phyloP scores from a whole-genome alignment of 495 filamentous ascomycete genomes.

The Podospora conica region DNA sequence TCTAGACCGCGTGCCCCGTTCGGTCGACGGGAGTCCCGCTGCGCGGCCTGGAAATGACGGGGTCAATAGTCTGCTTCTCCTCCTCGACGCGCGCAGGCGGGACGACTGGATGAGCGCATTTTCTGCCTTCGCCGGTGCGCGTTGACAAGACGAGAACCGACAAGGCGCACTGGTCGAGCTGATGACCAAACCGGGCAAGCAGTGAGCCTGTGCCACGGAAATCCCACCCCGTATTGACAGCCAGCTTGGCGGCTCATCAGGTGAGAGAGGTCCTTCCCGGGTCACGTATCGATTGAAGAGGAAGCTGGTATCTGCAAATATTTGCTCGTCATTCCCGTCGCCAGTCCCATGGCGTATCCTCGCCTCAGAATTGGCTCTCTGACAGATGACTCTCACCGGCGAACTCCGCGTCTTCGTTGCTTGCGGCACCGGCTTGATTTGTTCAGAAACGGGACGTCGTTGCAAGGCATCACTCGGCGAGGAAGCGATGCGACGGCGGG shows the following conservation, averaged over 20 bases:
- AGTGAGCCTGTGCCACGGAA: neutral
- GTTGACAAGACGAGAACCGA: neutral
- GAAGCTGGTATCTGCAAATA: neutral
- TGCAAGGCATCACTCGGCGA: neutral
- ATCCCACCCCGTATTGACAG: neutral
- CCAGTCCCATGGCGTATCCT: neutral
- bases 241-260: neutral
- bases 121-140: neutral
- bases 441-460: neutral
- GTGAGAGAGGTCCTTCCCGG: neutral
- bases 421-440: neutral
- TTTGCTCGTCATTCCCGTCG: neutral
- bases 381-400: neutral
- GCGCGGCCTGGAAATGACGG: neutral
- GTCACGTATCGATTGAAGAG: neutral
- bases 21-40: neutral
- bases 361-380: neutral
- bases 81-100: neutral
- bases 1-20: neutral
- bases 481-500: neutral
- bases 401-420: neutral
- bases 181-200: neutral
- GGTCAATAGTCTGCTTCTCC: neutral
- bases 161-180: neutral
- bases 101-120: neutral